Evolutionary conservation across 225 moss, liverwort and hornwort species (phyloP).

Genomic region (Sphagnum tenellum): DNA sequence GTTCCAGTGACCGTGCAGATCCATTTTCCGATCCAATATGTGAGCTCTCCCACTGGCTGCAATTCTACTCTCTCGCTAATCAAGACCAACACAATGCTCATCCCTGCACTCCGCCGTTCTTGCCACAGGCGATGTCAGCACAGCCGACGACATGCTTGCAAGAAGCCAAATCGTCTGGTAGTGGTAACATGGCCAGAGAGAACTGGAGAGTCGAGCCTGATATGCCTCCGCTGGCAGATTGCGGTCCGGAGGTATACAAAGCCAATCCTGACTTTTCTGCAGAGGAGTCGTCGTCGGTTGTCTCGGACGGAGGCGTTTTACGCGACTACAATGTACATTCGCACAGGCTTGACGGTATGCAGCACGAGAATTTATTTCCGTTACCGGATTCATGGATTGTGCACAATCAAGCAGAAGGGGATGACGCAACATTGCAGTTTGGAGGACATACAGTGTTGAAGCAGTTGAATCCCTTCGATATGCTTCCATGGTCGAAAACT

Average conservation of each 20-base stretch:
- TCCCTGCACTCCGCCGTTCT: constrained; percentile 18
- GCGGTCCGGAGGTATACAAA: constrained; percentile 20
- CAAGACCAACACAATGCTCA: constrained; percentile 55
- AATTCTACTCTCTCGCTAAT: constrained; percentile 43
- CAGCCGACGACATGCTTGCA: constrained; percentile 50
- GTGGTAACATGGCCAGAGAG: constrained; percentile 47
- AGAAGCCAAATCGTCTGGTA: constrained; percentile 70
- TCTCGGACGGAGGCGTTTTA: constrained; percentile 25
- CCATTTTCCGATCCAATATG: constrained; percentile 21
- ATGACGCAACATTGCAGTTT: no score
- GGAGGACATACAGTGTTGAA: neutral
- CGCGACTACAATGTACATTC: constrained; percentile 25
- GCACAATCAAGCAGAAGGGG: constrained; percentile 1
- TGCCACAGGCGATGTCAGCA: constrained; percentile 20
- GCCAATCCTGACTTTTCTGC: constrained; percentile 1
- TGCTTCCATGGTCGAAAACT: constrained; percentile 18
- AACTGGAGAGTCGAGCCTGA: constrained; percentile 51
- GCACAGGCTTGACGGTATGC: constrained; percentile 27
- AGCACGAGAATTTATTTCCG: constrained; percentile 15
- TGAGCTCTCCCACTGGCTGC: constrained; percentile 59
- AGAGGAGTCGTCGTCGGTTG: constrained; percentile 48
- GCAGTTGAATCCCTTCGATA: constrained; percentile 19
- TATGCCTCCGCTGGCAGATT: constrained; percentile 32
- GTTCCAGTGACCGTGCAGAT: constrained; percentile 1
- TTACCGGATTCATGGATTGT: constrained; percentile 30